A percentile compares a stretch with the other conserved stretches of the same genome.
These are phyloP conservation scores for Periconia macrospinosa DNA, from an alignment of 2,329 filamentous ascomycete genomes.

Conservation along the genomic window DNA sequence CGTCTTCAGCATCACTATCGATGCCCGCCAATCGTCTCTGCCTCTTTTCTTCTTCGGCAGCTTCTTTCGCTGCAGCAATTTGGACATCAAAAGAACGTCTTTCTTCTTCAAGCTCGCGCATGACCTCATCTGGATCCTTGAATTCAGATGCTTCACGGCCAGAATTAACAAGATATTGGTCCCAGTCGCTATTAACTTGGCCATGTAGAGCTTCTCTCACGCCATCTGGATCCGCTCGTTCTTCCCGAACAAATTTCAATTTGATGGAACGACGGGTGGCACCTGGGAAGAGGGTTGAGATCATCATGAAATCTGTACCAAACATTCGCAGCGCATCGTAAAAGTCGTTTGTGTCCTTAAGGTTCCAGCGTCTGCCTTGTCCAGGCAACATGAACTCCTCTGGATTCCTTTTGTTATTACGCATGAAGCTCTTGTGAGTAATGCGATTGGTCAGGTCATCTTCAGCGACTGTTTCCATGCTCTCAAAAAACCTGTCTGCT, in stretches of 20 bases:
- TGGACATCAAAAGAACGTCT: constrained; percentile 35
- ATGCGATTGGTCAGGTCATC: constrained; percentile 75
- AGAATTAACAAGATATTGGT: constrained; percentile 39
- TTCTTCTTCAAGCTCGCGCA: constrained; percentile 29
- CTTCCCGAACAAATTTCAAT: constrained; percentile 80
- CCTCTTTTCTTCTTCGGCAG: constrained; percentile 33
- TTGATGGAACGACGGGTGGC: constrained; percentile 75
- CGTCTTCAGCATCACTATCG: constrained; percentile 15
- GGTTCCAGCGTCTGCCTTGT: constrained; percentile 62
- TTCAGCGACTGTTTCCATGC: constrained; percentile 68
- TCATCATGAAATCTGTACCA: constrained; percentile 82
- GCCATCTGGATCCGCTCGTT: constrained; percentile 64
- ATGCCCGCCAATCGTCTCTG: constrained; percentile 28
- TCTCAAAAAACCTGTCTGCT: constrained; percentile 57
- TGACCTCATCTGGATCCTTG: constrained; percentile 39
- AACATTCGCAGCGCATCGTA: constrained; percentile 75
- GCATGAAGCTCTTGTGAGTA: constrained; percentile 70
- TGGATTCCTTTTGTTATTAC: constrained; percentile 57
- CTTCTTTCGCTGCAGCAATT: constrained; percentile 18
- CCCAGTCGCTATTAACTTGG: constrained; percentile 42
- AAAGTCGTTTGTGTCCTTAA: constrained; percentile 73
- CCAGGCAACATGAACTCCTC: constrained; percentile 48
- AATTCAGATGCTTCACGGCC: constrained; percentile 41
- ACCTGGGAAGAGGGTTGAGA: constrained; percentile 72
- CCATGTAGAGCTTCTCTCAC: constrained; percentile 65